Evolutionary conservation across 2,329 filamentous ascomycete species (phyloP).

Genomic region (Bipolaris sorokiniana): DNA sequence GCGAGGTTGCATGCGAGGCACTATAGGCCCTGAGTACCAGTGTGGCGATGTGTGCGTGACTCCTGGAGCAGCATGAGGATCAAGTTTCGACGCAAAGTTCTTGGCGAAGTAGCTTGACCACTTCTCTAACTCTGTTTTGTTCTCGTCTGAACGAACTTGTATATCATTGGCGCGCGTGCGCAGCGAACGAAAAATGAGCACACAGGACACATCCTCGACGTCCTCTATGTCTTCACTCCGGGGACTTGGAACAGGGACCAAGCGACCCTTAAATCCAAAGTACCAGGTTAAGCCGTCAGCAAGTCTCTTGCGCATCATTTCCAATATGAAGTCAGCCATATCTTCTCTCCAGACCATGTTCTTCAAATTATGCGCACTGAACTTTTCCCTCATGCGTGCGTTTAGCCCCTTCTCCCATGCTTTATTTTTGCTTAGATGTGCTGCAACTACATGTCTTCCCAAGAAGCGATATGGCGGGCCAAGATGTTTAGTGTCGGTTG

Average conservation of each 20-base stretch:
- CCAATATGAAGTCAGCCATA: slow-evolving; percentile 53
- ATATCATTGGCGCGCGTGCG: slow-evolving; percentile 34
- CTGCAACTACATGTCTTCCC: slow-evolving; percentile 19
- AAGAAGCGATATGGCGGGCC: slow-evolving; percentile 36
- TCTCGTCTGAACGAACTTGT: slow-evolving; percentile 19
- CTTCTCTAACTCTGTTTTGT: slow-evolving; percentile 30
- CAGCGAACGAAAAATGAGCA: slow-evolving; percentile 36
- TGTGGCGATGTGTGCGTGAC: slow-evolving; percentile 33
- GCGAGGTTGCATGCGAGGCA: slow-evolving; percentile 36
- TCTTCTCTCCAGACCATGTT: slow-evolving; percentile 56
- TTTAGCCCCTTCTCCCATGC: slow-evolving; percentile 31
- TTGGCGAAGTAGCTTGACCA: slow-evolving; percentile 27
- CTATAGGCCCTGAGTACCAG: slow-evolving; percentile 38
- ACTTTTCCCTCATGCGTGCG: slow-evolving; percentile 44
- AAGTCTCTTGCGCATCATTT: slow-evolving; percentile 46
- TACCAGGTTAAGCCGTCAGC: slow-evolving; percentile 47
- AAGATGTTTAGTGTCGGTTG: slow-evolving; percentile 28
- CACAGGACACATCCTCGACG: slow-evolving; percentile 38
- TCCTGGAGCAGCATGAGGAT: slow-evolving; percentile 32
- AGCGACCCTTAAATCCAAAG: slow-evolving; percentile 32
- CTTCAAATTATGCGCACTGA: slow-evolving; percentile 37
- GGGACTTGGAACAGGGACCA: slow-evolving; percentile 32
- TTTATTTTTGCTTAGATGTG: slow-evolving; percentile 29
- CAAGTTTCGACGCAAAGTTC: slow-evolving; percentile 22
- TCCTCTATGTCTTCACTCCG: slow-evolving; percentile 26